Percentiles rank a stretch among this genome's conserved stretches.
These are phyloP conservation scores for Pseudomassariella vexata DNA, from an alignment of 2,329 filamentous ascomycete species.

Conservation along the genomic window DNA sequence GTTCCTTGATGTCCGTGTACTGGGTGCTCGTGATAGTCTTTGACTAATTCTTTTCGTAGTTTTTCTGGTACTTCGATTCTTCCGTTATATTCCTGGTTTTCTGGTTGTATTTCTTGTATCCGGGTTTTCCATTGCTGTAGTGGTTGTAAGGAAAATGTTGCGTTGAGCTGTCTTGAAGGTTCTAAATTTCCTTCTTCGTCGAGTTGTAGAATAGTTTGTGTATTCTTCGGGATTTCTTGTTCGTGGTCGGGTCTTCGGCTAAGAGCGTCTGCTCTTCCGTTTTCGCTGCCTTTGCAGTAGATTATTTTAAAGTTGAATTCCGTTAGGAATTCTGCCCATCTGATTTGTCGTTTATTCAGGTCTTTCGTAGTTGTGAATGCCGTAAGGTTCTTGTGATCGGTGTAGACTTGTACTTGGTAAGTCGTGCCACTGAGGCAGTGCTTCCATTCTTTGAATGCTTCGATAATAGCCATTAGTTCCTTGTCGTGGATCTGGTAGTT, in stretches of 20 bases:
- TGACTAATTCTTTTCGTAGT: neutral
- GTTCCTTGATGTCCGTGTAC: neutral
- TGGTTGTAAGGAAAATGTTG: neutral
- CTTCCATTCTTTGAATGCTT: conserved; percentile 17
- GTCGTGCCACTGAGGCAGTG: conserved; percentile 12
- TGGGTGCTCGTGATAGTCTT: conserved; percentile 1
- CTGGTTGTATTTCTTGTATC: no score
- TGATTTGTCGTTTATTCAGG: conserved; percentile 5
- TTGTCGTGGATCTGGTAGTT: conserved; percentile 19
- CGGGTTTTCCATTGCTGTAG: no score
- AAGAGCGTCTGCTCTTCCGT: neutral
- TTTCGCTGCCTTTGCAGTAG: neutral
- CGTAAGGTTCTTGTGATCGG: conserved; percentile 15
- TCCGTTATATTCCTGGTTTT: no score
- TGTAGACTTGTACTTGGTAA: conserved; percentile 13
- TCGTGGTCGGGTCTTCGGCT: neutral
- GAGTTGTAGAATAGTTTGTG: neutral
- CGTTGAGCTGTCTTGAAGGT: neutral
- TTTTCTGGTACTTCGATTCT: neutral
- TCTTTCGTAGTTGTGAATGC: conserved; percentile 5
- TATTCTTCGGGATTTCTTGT: neutral
- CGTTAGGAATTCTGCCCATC: conserved; percentile 6
- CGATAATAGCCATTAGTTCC: conserved; percentile 17
- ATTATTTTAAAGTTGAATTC: neutral
- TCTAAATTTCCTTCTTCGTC: neutral